Conservation (phyloP, 2,329 filamentous ascomycete genomes). For the Botrytis porri region DNA sequence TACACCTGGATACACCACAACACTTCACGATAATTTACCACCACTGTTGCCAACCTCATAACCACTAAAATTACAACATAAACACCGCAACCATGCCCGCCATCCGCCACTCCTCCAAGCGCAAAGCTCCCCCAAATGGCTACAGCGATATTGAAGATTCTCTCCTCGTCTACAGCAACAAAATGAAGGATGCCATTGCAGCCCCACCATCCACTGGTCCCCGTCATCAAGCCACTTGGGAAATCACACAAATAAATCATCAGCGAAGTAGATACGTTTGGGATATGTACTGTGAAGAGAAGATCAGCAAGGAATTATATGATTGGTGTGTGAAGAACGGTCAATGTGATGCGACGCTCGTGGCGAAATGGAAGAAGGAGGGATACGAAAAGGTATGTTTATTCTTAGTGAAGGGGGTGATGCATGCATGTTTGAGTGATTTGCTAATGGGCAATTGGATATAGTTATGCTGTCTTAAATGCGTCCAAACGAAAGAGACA, state of each 20-base stretch:
- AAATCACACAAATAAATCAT: conserved; percentile 95
- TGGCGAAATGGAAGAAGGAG: conserved; percentile 99
- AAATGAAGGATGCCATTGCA: conserved; percentile 95
- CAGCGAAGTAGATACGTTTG: conserved; percentile 92
- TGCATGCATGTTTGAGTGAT: not conserved
- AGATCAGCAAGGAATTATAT: conserved; percentile 87
- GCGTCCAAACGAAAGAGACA: conserved; percentile 99
- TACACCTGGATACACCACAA: not conserved
- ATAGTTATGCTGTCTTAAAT: conserved; percentile 88
- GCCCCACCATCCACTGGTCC: conserved; percentile 74
- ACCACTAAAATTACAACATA: not conserved
- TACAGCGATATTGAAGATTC: conserved; percentile 88
- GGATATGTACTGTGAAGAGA: conserved; percentile 95
- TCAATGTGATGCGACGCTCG: conserved; percentile 91
- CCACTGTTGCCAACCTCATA: not conserved
- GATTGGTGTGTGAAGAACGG: conserved; percentile 96
- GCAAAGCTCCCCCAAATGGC: conserved; percentile 79
- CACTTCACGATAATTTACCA: not conserved
- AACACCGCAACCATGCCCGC: conserved; percentile 61
- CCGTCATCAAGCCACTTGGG: conserved; percentile 91
- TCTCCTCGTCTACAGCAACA: conserved; percentile 79
- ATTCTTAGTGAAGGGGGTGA: not conserved
- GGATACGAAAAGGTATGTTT: conserved; percentile 86
- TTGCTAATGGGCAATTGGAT: conserved; percentile 10
- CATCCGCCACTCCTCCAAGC: conserved; percentile 70